Evolutionary conservation across 2,329 filamentous ascomycete genomes (phyloP).

Genomic region (Xenoacremonium recifei): DNA sequence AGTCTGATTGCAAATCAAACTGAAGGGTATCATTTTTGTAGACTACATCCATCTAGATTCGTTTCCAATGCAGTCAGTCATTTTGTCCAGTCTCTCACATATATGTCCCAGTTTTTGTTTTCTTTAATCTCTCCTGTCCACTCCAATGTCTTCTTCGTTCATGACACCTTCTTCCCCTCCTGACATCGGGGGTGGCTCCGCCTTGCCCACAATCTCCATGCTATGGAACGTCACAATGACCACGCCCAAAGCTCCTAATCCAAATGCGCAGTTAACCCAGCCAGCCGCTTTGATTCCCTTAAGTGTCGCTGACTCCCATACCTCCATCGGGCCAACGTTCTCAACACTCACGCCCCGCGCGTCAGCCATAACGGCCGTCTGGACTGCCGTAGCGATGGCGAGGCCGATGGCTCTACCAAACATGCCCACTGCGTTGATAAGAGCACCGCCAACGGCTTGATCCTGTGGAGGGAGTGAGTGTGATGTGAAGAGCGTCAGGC

Average conservation of each 20-base stretch:
- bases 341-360: conserved; percentile 43
- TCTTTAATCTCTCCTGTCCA: conserved; percentile 12
- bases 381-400: conserved; percentile 63
- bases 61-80: too few species aligned
- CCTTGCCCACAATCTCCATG: conserved; percentile 51
- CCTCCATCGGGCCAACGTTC: conserved; percentile 38
- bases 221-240: conserved; percentile 49
- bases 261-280: conserved; percentile 53
- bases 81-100: not conserved
- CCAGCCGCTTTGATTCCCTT: conserved; percentile 47
- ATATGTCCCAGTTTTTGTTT: too few species aligned
- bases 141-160: conserved; percentile 15
- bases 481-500: conserved; percentile 64
- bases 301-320: conserved; percentile 47
- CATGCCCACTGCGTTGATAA: conserved; percentile 66
- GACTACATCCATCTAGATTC: too few species aligned
- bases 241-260: conserved; percentile 40
- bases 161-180: conserved; percentile 21
- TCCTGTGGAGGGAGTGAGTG: conserved; percentile 61
- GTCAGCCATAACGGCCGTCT: conserved; percentile 59
- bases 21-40: too few species aligned
- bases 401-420: conserved; percentile 65
- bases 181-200: conserved; percentile 12
- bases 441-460: conserved; percentile 65
- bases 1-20: too few species aligned